Conservation (phyloP, 441 rosid genomes). For the Macaranga tanarius region DNA sequence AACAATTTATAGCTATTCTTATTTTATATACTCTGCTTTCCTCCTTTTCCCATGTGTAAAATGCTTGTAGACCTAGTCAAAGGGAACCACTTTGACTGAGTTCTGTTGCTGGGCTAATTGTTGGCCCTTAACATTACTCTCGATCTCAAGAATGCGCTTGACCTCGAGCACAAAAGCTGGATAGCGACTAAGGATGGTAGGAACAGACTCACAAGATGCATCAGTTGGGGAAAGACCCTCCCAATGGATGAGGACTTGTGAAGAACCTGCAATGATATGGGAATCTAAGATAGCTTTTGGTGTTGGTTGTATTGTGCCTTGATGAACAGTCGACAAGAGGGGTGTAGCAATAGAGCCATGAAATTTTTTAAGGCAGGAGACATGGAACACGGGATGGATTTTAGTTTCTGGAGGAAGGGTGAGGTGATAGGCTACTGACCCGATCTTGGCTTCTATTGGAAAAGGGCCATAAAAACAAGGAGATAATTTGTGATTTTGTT, state of each 20-base stretch:
- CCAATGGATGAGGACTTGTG: neutral
- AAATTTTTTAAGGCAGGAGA: neutral
- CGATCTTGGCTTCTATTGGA: neutral
- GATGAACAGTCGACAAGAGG: neutral
- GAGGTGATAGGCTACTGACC: neutral
- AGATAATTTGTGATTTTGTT: neutral
- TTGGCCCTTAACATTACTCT: neutral
- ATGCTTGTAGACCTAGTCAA: too few relatives aligned
- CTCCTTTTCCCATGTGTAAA: too few relatives aligned
- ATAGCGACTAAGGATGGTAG: rapidly evolving
- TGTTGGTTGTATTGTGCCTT: rapidly evolving
- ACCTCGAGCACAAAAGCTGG: neutral
- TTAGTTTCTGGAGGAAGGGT: rapidly evolving
- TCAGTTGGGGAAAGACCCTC: neutral
- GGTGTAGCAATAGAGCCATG: neutral
- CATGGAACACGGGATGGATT: slow-evolving; percentile 11
- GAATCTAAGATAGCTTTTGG: neutral
- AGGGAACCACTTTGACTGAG: too few relatives aligned
- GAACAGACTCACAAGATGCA: neutral
- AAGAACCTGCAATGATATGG: rapidly evolving
- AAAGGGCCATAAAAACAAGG: neutral
- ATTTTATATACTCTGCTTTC: too few relatives aligned
- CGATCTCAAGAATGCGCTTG: neutral
- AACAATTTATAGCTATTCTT: too few relatives aligned
- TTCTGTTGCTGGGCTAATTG: too few relatives aligned